phyloP scores from a whole-genome alignment of 768 basidiomycete species.

The Auriscalpium microsporum region DNA sequence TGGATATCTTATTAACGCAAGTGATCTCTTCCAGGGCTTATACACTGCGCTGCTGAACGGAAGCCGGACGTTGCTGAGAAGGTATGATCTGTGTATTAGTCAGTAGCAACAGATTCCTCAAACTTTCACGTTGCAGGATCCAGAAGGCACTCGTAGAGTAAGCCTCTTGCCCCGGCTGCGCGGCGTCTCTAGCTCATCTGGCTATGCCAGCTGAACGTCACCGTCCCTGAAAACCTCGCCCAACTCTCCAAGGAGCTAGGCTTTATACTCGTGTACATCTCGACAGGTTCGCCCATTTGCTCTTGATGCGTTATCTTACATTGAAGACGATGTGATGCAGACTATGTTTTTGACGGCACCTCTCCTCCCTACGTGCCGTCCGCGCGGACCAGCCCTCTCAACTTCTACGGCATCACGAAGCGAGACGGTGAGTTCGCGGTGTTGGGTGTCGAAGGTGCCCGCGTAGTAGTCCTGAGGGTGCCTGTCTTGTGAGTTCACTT shows the following conservation, averaged over 20 bases:
- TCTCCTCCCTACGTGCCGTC: constrained; percentile 80
- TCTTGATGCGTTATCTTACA: too few species aligned
- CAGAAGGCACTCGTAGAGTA: constrained; percentile 57
- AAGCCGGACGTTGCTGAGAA: constrained; percentile 90
- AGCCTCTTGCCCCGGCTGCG: constrained; percentile 4
- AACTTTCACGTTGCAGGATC: constrained; percentile 38
- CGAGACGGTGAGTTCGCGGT: constrained; percentile 80
- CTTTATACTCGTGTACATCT: constrained; percentile 83
- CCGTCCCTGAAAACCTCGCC: constrained; percentile 67
- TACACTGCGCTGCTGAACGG: constrained; percentile 94
- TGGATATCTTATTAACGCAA: not conserved
- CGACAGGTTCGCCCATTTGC: constrained; percentile 48
- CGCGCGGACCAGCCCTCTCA: constrained; percentile 71
- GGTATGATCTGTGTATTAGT: constrained; percentile 32
- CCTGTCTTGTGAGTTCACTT: constrained; percentile 69
- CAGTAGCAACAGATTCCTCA: not conserved
- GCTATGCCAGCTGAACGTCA: constrained; percentile 63
- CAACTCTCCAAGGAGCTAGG: constrained; percentile 48
- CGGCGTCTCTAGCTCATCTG: not conserved
- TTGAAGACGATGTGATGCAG: constrained; percentile 26
- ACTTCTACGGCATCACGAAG: constrained; percentile 85
- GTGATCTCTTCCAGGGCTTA: constrained; percentile 47
- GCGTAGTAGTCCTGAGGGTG: constrained; percentile 69
- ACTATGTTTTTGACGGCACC: constrained; percentile 96
- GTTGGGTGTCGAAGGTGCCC: constrained; percentile 47